These are phyloP conservation scores for Fusarium penzigii DNA, from an alignment of 2,329 filamentous ascomycete species.

Conservation along the genomic window DNA sequence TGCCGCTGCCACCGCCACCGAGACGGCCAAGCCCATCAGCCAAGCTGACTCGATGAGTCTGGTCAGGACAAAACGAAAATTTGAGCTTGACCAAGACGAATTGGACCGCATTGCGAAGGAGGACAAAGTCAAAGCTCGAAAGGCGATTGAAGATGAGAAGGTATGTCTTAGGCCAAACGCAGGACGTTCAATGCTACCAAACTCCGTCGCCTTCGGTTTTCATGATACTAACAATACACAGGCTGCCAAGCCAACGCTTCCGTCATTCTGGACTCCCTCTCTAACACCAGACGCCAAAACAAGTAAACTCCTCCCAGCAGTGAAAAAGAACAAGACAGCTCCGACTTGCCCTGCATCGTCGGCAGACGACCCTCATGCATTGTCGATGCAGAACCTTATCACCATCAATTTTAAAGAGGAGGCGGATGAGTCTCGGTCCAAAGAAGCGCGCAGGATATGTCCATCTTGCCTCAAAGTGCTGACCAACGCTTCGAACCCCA, in stretches of 20 bases:
- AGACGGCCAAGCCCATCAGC: slow-evolving; percentile 1
- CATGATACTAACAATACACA: slow-evolving; percentile 30
- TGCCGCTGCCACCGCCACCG: slow-evolving; percentile 39
- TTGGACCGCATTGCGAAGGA: slow-evolving; percentile 67
- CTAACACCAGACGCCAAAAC: slow-evolving; percentile 63
- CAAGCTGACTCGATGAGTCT: slow-evolving; percentile 9
- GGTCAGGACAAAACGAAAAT: slow-evolving; percentile 66
- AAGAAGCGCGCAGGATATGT: slow-evolving; percentile 57
- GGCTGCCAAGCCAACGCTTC: slow-evolving; percentile 66
- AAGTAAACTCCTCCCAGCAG: slow-evolving; percentile 53
- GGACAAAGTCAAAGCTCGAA: slow-evolving; percentile 70
- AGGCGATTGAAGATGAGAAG: slow-evolving; percentile 72
- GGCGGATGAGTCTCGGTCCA: slow-evolving; percentile 45
- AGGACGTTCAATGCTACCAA: background rate
- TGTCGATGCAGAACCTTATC: slow-evolving; percentile 78
- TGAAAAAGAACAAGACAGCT: slow-evolving; percentile 64
- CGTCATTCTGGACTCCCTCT: slow-evolving; percentile 92
- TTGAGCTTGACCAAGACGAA: slow-evolving; percentile 72
- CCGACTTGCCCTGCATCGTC: slow-evolving; percentile 78
- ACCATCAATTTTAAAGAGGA: slow-evolving; percentile 77
- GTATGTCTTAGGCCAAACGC: slow-evolving; percentile 36
- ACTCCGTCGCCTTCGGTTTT: slow-evolving; percentile 9
- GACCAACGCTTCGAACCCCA: slow-evolving; percentile 78
- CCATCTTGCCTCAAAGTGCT: slow-evolving; percentile 84
- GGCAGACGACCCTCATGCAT: slow-evolving; percentile 65